Percentiles rank a stretch among this genome's conserved stretches.
Evolutionary conservation across 192 early-diverging fungal genomes (phyloP).

Genomic region (Dispira simplex): DNA sequence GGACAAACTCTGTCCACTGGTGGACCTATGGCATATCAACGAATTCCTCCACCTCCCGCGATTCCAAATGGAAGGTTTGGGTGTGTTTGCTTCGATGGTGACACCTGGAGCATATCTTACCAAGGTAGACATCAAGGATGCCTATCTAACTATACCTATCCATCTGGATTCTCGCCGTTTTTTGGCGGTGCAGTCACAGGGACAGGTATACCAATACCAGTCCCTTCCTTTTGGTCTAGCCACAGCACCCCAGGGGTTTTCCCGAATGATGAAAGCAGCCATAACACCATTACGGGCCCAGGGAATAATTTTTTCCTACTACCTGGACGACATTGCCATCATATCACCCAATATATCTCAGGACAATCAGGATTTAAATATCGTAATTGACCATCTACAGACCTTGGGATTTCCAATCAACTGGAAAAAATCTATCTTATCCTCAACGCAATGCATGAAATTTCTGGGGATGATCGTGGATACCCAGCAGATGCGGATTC

Average conservation of each 20-base stretch:
- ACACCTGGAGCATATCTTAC: not conserved
- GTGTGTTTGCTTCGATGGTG: not conserved
- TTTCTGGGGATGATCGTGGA: no score
- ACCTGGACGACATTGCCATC: constrained; percentile 5
- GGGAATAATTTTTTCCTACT: not conserved
- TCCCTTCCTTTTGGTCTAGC: constrained; percentile 4
- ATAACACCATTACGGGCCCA: not conserved
- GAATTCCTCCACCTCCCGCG: not conserved
- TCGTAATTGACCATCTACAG: not conserved
- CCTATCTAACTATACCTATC: not conserved
- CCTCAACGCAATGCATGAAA: not conserved
- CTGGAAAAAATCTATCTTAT: not conserved
- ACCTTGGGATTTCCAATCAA: not conserved
- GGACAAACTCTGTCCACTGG: not conserved
- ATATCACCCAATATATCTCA: not conserved
- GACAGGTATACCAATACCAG: not conserved
- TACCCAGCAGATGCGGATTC: no score
- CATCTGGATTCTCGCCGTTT: not conserved
- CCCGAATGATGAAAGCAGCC: not conserved
- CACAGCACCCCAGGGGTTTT: not conserved
- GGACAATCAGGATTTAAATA: not conserved
- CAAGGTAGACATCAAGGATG: not conserved
- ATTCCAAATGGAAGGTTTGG: not conserved
- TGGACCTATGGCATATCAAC: not conserved
- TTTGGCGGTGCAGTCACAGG: not conserved